Percentiles rank a stretch among this genome's conserved stretches.
Evolutionary conservation across 768 basidiomycete genomes (phyloP).

Genomic region (Guyanaporus albipodus): DNA sequence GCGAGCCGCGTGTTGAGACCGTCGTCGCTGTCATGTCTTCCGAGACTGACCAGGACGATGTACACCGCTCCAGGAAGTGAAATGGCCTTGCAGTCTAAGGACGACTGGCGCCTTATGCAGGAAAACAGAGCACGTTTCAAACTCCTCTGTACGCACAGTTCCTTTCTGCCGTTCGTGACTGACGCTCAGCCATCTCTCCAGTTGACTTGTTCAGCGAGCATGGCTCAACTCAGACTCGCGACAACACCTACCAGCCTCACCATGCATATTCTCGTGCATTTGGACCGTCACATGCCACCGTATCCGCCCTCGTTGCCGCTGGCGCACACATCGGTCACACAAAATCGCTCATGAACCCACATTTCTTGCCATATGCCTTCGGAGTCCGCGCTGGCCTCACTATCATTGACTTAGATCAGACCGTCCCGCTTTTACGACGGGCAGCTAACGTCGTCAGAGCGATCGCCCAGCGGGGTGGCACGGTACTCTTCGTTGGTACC

Average conservation of each 20-base stretch:
- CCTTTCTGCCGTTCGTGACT: constrained; percentile 5
- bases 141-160: constrained; percentile 49
- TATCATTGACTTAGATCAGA: constrained; percentile 93
- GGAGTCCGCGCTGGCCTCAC: constrained; percentile 87
- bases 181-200: constrained; percentile 28
- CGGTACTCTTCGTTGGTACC: constrained; percentile 88
- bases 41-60: constrained; percentile 25
- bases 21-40: constrained; percentile 22
- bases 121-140: constrained; percentile 51
- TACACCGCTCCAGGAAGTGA: constrained; percentile 28
- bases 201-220: constrained; percentile 61
- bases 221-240: constrained; percentile 72
- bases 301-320: constrained; percentile 87
- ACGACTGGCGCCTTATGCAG: constrained; percentile 68
- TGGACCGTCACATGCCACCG: constrained; percentile 59
- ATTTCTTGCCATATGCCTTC: constrained; percentile 89
- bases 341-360: constrained; percentile 77
- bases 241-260: constrained; percentile 70
- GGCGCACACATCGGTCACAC: constrained; percentile 95
- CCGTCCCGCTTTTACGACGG: constrained; percentile 85
- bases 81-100: constrained; percentile 40
- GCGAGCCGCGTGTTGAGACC: constrained; percentile 23
- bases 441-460: constrained; percentile 85
- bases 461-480: constrained; percentile 75
- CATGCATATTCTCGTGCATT: constrained; percentile 62